A percentile compares a stretch with the other conserved stretches of the same genome.
phyloP scores from a whole-genome alignment of 2,329 filamentous ascomycete species.

The Metarhizium rileyi region DNA sequence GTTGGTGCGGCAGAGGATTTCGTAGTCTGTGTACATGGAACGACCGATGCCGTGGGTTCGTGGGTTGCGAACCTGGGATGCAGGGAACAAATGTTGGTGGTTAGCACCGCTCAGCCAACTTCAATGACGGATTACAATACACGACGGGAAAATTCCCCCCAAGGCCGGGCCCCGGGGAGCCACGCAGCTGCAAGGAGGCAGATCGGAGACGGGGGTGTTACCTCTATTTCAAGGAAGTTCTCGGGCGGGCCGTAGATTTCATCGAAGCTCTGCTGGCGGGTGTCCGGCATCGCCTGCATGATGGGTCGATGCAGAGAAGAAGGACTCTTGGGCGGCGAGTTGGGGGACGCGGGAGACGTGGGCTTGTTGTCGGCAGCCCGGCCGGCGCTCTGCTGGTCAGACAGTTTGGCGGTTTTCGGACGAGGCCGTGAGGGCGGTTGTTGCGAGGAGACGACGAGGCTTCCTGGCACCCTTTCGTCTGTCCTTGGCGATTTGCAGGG shows the following conservation, averaged over 20 bases:
- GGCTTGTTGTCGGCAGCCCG: slow-evolving; percentile 17
- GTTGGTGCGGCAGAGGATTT: slow-evolving; percentile 95
- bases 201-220: slow-evolving; percentile 21
- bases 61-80: slow-evolving; percentile 72
- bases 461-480: not conserved
- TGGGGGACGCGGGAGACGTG: slow-evolving; percentile 3
- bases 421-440: not conserved
- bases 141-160: too few relatives aligned
- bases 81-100: not conserved
- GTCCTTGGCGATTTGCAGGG: too few relatives aligned
- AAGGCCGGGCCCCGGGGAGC: too few relatives aligned
- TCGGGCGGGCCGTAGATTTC: slow-evolving; percentile 98
- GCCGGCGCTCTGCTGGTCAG: slow-evolving; percentile 26
- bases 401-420: slow-evolving; percentile 30
- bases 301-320: slow-evolving; percentile 36
- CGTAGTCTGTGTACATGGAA: slow-evolving; percentile 97
- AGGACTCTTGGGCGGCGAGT: slow-evolving; percentile 22
- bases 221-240: slow-evolving; percentile 98
- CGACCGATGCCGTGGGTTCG: slow-evolving; percentile 91
- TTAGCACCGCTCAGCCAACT: not conserved
- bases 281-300: slow-evolving; percentile 59
- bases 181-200: not conserved
- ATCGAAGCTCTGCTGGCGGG: slow-evolving; percentile 90
- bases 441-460: not conserved
- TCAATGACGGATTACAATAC: too few relatives aligned